Base-by-base conservation (phyloP, 306 rosid genomes). In the Elaeagnus macrophylla region DNA sequence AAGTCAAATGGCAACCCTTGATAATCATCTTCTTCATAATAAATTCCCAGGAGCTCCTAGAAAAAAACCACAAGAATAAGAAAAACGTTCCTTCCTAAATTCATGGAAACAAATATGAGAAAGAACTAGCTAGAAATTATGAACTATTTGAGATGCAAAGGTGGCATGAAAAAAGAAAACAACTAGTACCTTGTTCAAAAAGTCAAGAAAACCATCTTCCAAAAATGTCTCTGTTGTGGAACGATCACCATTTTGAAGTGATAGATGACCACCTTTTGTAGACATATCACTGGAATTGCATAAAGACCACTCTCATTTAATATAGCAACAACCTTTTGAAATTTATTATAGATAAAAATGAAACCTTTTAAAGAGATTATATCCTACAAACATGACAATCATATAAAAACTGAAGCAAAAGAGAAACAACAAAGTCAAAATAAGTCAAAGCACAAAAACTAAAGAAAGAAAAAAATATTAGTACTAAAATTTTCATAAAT, bases 1-100 rank as follows among this genome's bases (percentile, higher is more conserved):
- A 93, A 93, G 72, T 93, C 96, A 61, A 93, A 93, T 8, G 99
- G 99, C 52, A 93, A 72, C 39, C 81, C 89, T 70, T 84, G 85
- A 53, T 69, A 84, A 65, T 93, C 96, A 53, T 70, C 56, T 70
- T 83, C 76, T 44, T 79, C 82, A 37, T 82, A 82, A 55, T 39
- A 67, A 62, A 84, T 77, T 47, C 85, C 79, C 62, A 57, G 75
- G 67, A 91, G 95, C 76, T 86, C 96, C 96, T 91, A 72, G 72
- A 60, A 59, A 81, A 60, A 25, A 54, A 68, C 53, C 53, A 71
- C 57, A 6, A 55, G 60, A 65, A 40, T 35, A 19, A 37, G 8
- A 41, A 46, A 51, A 32, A 37, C n/a, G 53, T 41, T 15, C 44
- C 20, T 32, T 18, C 48, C 59, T 7, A 38, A 54, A 37, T 37